A percentile compares a stretch with the other conserved stretches of the same genome.
Conservation (phyloP, 495 filamentous ascomycete genomes). For the Pseudoneurospora amorphoporcata region DNA sequence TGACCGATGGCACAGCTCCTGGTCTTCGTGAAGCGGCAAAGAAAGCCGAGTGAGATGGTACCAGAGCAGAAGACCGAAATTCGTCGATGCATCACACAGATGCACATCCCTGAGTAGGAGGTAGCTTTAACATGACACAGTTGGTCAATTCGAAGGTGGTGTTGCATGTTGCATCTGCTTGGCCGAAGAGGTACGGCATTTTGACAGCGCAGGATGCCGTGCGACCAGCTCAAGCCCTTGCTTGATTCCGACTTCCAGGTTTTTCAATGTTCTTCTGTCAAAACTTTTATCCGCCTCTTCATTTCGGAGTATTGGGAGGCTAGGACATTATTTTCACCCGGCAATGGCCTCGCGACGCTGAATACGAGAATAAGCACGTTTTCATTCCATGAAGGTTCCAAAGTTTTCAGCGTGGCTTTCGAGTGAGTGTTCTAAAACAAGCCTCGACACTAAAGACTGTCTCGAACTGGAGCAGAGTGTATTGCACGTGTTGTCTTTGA, state of each 20-base stretch:
- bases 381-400: not conserved
- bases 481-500: constrained; percentile 18
- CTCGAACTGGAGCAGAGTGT: constrained; percentile 10
- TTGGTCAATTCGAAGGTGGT: constrained; percentile 1
- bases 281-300: not conserved
- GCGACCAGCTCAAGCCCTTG: constrained; percentile 1
- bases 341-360: not conserved
- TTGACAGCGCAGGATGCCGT: constrained; percentile 19
- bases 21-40: constrained; percentile 43
- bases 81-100: constrained; percentile 10
- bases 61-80: constrained; percentile 18
- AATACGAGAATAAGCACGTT: not conserved
- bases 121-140: constrained; percentile 4
- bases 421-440: not conserved
- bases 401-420: not conserved
- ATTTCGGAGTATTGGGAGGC: not conserved
- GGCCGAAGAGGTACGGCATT: constrained; percentile 15
- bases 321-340: not conserved
- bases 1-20: constrained; percentile 42
- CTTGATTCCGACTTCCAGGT: not conserved
- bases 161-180: constrained; percentile 8
- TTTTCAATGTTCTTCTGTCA: not conserved
- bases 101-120: not conserved
- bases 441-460: constrained; percentile 8
- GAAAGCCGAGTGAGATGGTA: constrained; percentile 39